Base-by-base conservation (phyloP, 257 asterid genomes). In the Cordia subcordata region DNA sequence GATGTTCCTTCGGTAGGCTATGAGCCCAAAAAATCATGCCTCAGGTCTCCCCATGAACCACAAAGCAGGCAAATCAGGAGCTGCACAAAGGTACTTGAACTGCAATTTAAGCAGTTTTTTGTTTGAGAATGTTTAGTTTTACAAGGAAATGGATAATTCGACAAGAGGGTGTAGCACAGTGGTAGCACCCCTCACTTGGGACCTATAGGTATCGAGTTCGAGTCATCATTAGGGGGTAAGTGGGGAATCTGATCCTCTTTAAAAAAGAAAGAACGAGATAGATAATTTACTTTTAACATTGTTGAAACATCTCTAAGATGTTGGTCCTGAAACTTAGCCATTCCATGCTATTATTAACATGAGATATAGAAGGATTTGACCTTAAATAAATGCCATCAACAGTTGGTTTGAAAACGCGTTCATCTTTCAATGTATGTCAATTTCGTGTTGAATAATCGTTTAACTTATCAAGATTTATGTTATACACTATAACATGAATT, bases 31-130 rank as follows among this genome's bases (percentile, higher is more conserved):
- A 86, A 81, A 58, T 82, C 95, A 49, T 79, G 82, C 71, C 70
- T 86, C 68, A 72, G 89, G 69, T 89, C 89, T 66, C 81, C 89
- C 46, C 85, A 78, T n/a, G 95, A 81, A 72, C 71, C 82, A 37
- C 83, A 79, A 47, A 60, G 75, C 79, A 77, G 79, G 72, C 92
- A 84, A 71, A 84, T 72, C 19, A 72, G 95, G 65, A 89, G 95
- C 77, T 89, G 95, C 76, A 89, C 87, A 21, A 89, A 89, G 97
- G 97, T 89, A 79, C 57, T 65, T 39, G 58, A 27, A 40, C 21
- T 57, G 47, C 37, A 5, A 16, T 62, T 64, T 12, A 10, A 11
- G 45, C 38, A 42, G 45, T 53, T 64, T 53, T 64, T 49, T 65
- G 8, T 37, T 22, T 18, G 35, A 49, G 8, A 35, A 35, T 38